phyloP scores from a whole-genome alignment of 2,329 filamentous ascomycete genomes.

The Penicillium sp. region DNA sequence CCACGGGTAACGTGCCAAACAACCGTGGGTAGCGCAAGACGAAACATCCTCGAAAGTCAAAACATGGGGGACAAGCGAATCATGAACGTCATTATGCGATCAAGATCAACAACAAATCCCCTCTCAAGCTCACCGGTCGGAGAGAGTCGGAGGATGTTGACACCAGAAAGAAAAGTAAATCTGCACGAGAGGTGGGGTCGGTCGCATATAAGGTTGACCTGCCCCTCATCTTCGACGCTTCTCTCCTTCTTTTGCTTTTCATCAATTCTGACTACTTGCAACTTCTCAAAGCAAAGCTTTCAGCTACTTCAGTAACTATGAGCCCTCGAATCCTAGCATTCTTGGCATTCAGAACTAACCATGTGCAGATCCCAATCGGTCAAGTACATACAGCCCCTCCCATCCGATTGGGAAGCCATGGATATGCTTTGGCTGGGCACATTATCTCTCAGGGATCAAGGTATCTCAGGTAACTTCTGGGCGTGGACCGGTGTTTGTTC shows the following conservation, averaged over 20 bases:
- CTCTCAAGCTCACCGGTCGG: constrained; percentile 21
- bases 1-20: neutral
- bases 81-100: constrained; percentile 18
- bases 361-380: constrained; percentile 16
- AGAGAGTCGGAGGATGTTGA: constrained; percentile 24
- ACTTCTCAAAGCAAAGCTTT: constrained; percentile 7
- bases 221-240: constrained; percentile 16
- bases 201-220: constrained; percentile 41
- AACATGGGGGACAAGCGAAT: constrained; percentile 6
- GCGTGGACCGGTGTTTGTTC: constrained; percentile 69
- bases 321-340: neutral
- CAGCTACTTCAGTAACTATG: constrained; percentile 23
- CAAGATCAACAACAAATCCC: constrained; percentile 12
- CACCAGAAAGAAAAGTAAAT: neutral
- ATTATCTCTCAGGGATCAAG: constrained; percentile 48
- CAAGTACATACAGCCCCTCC: constrained; percentile 28
- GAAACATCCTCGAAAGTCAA: neutral
- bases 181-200: constrained; percentile 16
- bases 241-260: constrained; percentile 9
- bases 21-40: neutral
- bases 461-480: constrained; percentile 52
- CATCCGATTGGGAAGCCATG: constrained; percentile 39
- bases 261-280: constrained; percentile 1
- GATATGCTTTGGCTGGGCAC: constrained; percentile 41
- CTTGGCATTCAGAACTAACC: constrained; percentile 17